phyloP scores from a whole-genome alignment of 2,329 filamentous ascomycete species.

The Hypoxylon sp. region DNA sequence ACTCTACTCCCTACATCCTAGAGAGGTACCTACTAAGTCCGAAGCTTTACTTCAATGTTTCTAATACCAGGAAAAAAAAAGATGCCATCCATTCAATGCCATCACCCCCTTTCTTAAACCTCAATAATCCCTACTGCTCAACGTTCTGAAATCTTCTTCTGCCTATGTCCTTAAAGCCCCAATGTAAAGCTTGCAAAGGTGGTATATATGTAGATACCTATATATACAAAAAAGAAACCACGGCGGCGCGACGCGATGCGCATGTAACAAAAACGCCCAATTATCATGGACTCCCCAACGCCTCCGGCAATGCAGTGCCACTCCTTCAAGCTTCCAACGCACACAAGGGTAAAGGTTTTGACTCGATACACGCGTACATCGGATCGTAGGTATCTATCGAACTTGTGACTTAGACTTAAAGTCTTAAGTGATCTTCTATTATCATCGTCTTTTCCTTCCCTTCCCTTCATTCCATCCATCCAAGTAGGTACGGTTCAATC shows the following conservation, averaged over 20 bases:
- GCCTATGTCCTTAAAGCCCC: neutral
- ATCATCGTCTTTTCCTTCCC: conserved; percentile 1
- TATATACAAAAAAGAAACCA: conserved; percentile 29
- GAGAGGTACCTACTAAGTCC: neutral
- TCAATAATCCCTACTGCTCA: neutral
- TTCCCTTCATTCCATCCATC: neutral
- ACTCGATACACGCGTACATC: conserved; percentile 15
- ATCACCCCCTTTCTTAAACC: neutral
- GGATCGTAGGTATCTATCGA: conserved; percentile 27
- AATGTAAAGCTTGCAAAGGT: conserved; percentile 1
- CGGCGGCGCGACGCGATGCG: neutral
- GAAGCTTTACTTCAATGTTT: neutral
- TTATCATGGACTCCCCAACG: conserved; percentile 36
- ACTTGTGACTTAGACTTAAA: conserved; percentile 6
- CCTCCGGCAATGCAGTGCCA: conserved; percentile 48
- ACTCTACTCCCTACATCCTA: neutral
- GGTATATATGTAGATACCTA: conserved; percentile 27
- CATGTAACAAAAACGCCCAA: conserved; percentile 15
- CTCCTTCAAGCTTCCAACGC: conserved; percentile 6
- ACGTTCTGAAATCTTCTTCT: neutral
- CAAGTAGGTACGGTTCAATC: conserved; percentile 55
- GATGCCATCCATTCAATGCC: neutral
- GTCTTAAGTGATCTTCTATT: conserved; percentile 24
- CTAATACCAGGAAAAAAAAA: neutral
- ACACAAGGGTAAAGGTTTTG: neutral